These are phyloP conservation scores for Prorocentrum cordatum DNA, from an alignment of 169 alveolate genomes.

Conservation along the genomic window DNA sequence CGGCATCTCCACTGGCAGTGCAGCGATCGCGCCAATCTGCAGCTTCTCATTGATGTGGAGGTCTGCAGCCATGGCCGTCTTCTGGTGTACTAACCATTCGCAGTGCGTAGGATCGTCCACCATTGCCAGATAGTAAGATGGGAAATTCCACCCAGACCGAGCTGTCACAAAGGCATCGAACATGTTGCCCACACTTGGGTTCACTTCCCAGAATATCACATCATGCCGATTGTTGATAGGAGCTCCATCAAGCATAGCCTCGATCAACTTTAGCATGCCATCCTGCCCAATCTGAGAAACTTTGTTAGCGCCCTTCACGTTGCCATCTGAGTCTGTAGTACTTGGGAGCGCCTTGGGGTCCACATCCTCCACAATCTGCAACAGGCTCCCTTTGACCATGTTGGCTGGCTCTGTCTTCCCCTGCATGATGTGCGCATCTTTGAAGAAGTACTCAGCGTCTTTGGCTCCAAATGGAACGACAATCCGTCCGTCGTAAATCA, in stretches of 20 bases:
- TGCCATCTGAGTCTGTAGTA: not conserved
- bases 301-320: not conserved
- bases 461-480: not conserved
- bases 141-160: not conserved
- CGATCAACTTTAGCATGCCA: not conserved
- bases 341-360: not conserved
- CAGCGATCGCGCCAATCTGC: too few species aligned
- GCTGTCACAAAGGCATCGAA: not conserved
- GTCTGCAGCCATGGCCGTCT: too few species aligned
- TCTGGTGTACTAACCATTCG: too few species aligned
- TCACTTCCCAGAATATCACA: not conserved
- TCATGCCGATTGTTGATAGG: not conserved
- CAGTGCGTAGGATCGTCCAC: too few species aligned
- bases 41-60: too few species aligned
- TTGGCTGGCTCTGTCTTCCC: not conserved
- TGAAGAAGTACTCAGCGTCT: not conserved
- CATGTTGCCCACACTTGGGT: not conserved
- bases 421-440: not conserved
- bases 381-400: not conserved
- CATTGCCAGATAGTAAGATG: not conserved
- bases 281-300: not conserved
- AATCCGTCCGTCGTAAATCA: not conserved
- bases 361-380: not conserved
- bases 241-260: not conserved
- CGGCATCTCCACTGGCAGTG: too few species aligned